Evolutionary conservation across 768 basidiomycete species (phyloP), one percentile per base, ranked within the genome.

Genomic region (Guyanaporus albipodus): DNA sequence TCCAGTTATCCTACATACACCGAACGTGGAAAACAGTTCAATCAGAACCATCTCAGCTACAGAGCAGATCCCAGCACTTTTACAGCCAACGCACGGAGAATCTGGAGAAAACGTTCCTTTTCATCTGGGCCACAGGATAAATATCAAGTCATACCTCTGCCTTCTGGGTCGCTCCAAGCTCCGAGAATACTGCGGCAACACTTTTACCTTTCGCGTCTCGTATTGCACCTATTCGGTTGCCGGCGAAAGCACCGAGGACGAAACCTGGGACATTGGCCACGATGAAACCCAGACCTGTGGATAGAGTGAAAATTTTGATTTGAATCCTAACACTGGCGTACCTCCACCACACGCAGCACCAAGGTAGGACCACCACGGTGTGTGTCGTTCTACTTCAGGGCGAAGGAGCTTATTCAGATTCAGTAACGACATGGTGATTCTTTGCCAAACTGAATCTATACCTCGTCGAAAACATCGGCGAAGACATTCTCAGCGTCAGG

Each of bases 121-220:
- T 12, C 36, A 9, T 39, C 17, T 42, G 17, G 38, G 24, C 12
- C n/a, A n/a, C 17, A n/a, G 14, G 15, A 38, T 10, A n/a, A 29
- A 44, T 26, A 38, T 51, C 19, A 27, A 32, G 33, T 60, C 72
- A 54, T 58, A 90, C 92, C 80, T 95, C 88, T 38, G 92, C 91
- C 64, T 90, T 94, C 73, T 93, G 86, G 41, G 70, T 71, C 3
- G 81, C 78, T 15, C 81, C 84, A 21, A 96, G 74, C 18, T 87
- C 78, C 37, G 73, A 69, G 64, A 97, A 97, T 15, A 96, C 93
- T 8, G 85, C 77, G 3, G 88, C 91, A 19, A 97, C 92, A 51
- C 86, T 87, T 75, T 90, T 91, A 9, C 93, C 88, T 71, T 97
- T 97, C 4, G 93, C 93, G 60, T 97, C 93, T 47, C 93, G 75